A percentile compares a stretch with the other conserved stretches of the same genome.
phyloP scores from a whole-genome alignment of 164 flowering plant species.

The Kalanchoe fedtschenkoi region DNA sequence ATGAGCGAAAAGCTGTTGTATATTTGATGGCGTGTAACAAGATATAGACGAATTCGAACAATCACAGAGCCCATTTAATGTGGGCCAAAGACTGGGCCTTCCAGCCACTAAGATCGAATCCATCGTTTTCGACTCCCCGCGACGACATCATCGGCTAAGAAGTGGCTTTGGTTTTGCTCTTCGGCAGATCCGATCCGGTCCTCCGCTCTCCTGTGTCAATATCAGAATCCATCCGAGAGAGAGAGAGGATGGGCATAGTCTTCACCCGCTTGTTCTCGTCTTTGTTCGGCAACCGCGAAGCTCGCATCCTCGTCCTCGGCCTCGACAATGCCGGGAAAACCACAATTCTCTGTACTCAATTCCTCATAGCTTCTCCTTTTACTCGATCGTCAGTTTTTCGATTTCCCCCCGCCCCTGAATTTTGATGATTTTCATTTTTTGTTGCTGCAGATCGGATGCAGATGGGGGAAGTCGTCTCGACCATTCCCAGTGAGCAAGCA shows the following conservation, averaged over 20 bases:
- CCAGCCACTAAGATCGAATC: not conserved
- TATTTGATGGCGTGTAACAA: too few relatives aligned
- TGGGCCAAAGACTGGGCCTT: too few relatives aligned
- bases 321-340: constrained; percentile 99
- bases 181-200: not conserved
- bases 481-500: constrained; percentile 5
- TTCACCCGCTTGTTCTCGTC: constrained; percentile 80
- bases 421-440: not conserved
- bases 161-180: too few relatives aligned
- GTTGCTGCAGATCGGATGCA: constrained; percentile 9
- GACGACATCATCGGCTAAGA: too few relatives aligned
- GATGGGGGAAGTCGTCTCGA: constrained; percentile 9
- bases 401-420: too few relatives aligned
- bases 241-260: constrained; percentile 56
- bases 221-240: not conserved
- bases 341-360: constrained; percentile 69
- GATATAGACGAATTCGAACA: too few relatives aligned
- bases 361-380: not conserved
- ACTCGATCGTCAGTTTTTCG: not conserved
- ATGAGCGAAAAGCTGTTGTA: too few relatives aligned
- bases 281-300: constrained; percentile 82
- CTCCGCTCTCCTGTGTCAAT: not conserved
- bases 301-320: constrained; percentile 94
- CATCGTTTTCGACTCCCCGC: too few relatives aligned
- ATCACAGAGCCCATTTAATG: too few relatives aligned